Base-by-base conservation (phyloP, 208 protist species). In the Crithidia sp. region DNA sequence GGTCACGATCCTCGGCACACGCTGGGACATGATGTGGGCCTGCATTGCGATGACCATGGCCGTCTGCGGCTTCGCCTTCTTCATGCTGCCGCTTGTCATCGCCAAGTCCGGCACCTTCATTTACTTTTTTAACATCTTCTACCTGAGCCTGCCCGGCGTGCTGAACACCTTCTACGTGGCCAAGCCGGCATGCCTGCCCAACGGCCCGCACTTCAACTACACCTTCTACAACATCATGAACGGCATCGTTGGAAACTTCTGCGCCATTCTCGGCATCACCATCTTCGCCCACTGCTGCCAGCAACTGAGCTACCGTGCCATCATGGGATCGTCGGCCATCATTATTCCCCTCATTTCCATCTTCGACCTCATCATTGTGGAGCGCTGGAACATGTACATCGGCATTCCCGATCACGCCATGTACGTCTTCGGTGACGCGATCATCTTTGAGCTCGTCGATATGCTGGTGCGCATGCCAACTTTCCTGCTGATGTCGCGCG, bases 381-480 rank as follows among this genome's bases (percentile, higher is more conserved):
- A 85, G 73, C 81, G 86, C 43, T 90, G 85, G 85, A 90, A 90
- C 74, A 39, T 69, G 5, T 44, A 71, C 43, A 68, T 76, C 44
- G 61, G 75, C 36, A 77, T 87, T 45, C 82, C 76, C 50, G 86
- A 91, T 55, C 56, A 84, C 19, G 74, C 75, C 44, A 82, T 87
- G 69, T 94, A 85, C 77, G 65, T 92, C 45, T 43, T 90, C 37
- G 87, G 87, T 19, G 77, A 93, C 60, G 74, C 73, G 39, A 78
- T 92, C 28, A 71, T 94, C 6, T 83, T 82, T 49, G 59, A 92
- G 57, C 68, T 86, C 50, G 74, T 63, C 50, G 84, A 81, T 44
- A 78, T 87, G 74, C 55, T 95, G 4, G 67, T 84, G 39, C 86
- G 73, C 55, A 92, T 95, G 84, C 86, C 91, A 28, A 65, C 67